These are phyloP conservation scores for Astragalus membranaceus DNA, from an alignment of 306 rosid species.

Conservation along the genomic window DNA sequence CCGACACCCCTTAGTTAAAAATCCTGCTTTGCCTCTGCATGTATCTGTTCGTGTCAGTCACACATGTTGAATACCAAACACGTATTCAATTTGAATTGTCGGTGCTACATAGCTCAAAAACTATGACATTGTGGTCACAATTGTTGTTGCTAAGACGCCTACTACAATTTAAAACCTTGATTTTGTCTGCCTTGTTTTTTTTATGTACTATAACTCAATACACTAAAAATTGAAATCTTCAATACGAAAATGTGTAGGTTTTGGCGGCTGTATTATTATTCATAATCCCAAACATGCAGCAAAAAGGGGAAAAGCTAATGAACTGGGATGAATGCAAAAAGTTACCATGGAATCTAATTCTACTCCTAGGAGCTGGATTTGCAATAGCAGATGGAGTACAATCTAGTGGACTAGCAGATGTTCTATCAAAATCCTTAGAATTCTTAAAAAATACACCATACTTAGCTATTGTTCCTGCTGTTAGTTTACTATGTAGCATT, in stretches of 20 bases:
- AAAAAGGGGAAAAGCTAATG: conserved; percentile 75
- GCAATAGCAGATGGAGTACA: conserved; percentile 86
- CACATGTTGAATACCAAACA: no score
- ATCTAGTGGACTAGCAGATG: conserved; percentile 66
- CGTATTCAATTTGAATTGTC: no score
- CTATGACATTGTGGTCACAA: neutral
- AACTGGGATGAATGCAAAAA: conserved; percentile 88
- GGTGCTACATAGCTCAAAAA: neutral
- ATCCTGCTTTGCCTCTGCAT: no score
- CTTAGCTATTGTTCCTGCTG: conserved; percentile 63
- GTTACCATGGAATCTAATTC: conserved; percentile 77
- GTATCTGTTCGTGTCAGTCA: no score
- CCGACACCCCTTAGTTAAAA: no score
- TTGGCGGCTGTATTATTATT: conserved; percentile 68
- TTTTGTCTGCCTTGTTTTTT: neutral
- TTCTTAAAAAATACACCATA: conserved; percentile 63
- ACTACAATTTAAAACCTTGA: neutral
- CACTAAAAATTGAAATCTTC: neutral
- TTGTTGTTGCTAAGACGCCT: neutral
- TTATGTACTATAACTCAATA: neutral
- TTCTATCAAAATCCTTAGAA: conserved; percentile 41
- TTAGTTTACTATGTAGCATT: conserved; percentile 54
- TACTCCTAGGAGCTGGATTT: conserved; percentile 82
- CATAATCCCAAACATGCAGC: conserved; percentile 82
- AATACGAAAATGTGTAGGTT: conserved; percentile 38